Conservation (phyloP, 306 rosid genomes). For the Herpetospermum pedunculosum region DNA sequence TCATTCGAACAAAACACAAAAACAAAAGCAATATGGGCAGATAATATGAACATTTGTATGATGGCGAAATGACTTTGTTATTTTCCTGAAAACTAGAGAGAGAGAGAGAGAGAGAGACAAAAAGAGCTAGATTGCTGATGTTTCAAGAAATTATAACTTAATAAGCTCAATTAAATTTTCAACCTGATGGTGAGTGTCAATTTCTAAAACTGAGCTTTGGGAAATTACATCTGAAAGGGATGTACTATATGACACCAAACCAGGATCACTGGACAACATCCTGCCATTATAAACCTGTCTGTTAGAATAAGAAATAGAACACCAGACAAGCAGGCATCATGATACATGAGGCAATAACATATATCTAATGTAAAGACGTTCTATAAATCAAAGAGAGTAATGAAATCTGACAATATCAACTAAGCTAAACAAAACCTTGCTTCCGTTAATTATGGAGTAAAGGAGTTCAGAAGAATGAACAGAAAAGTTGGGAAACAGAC, state of each 20-base stretch:
- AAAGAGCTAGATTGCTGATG: neutral
- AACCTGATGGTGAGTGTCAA: constrained; percentile 19
- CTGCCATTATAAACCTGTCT: constrained; percentile 15
- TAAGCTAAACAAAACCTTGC: neutral
- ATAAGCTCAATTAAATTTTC: neutral
- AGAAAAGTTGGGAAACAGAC: constrained; percentile 15
- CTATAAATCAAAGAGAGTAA: neutral
- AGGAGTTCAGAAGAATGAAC: neutral
- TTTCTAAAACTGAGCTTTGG: constrained; percentile 4
- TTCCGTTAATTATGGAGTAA: neutral
- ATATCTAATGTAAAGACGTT: neutral
- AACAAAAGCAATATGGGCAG: neutral
- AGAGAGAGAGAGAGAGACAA: neutral
- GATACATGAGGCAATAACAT: neutral
- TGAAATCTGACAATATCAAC: neutral
- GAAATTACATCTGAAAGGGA: neutral
- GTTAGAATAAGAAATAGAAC: neutral
- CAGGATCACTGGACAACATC: constrained; percentile 35
- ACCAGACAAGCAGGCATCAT: neutral
- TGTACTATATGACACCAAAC: constrained; percentile 14
- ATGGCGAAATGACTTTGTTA: neutral
- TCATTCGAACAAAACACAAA: neutral
- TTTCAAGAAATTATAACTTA: neutral
- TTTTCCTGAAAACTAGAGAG: neutral
- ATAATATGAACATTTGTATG: neutral